Conservation (phyloP, 768 basidiomycete genomes). For the Tephrocybe sp. region DNA sequence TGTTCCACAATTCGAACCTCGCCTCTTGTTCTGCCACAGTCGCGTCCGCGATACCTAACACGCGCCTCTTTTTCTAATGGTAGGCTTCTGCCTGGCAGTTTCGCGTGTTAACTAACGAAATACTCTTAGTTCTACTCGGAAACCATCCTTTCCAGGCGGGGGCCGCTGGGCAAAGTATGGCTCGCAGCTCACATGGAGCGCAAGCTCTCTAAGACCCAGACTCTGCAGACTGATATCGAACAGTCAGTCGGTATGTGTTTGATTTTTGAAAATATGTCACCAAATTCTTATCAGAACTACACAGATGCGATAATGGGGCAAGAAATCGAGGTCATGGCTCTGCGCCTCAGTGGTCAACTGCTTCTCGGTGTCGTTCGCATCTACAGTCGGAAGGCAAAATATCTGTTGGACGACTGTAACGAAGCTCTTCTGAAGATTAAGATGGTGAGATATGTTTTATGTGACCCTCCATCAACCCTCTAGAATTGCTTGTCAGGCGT, state of each 20-base stretch:
- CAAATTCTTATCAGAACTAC: background rate
- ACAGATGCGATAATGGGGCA: constrained; percentile 90
- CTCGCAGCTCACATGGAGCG: constrained; percentile 98
- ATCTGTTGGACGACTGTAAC: constrained; percentile 95
- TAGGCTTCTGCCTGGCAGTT: constrained; percentile 10
- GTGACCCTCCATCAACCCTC: background rate
- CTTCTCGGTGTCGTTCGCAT: constrained; percentile 96
- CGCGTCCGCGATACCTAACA: constrained; percentile 22
- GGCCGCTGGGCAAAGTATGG: constrained; percentile 97
- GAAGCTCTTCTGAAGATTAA: constrained; percentile 94
- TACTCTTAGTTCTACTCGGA: constrained; percentile 80
- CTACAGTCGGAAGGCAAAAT: constrained; percentile 97
- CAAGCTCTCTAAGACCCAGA: constrained; percentile 94
- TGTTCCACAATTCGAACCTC: constrained; percentile 18
- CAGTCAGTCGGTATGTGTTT: constrained; percentile 81
- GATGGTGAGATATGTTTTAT: constrained; percentile 56
- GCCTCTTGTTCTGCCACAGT: constrained; percentile 20
- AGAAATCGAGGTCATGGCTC: constrained; percentile 89
- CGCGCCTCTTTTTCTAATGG: constrained; percentile 26
- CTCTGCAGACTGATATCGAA: constrained; percentile 91
- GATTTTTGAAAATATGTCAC: no score
- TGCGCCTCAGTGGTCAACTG: constrained; percentile 94
- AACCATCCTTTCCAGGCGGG: constrained; percentile 88
- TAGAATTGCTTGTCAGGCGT: constrained; percentile 54
- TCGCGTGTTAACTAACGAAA: constrained; percentile 11